Base-by-base conservation (phyloP, 208 protist species). In the Wallacemonas collosoma region DNA sequence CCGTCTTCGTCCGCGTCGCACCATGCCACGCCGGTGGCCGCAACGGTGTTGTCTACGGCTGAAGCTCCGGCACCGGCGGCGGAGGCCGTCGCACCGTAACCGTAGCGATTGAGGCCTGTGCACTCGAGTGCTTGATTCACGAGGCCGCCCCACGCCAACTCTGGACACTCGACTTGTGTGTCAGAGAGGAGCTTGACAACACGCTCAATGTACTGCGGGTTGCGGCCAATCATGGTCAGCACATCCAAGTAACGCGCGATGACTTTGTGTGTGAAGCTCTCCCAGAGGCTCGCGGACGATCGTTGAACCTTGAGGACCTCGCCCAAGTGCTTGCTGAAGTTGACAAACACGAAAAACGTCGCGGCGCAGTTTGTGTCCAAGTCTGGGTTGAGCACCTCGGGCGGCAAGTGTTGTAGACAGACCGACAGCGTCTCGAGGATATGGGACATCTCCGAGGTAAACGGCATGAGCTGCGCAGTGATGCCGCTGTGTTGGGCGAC, bases 261-360 rank as follows among this genome's bases (percentile, higher is more conserved):
- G 44, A 89, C 53, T 72, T 93, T 94, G 56, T 91, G 70, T 39
- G 89, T 90, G 77, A 88, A 95, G 51, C 75, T 83, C 76, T 93
- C 88, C 90, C 89, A 96, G 68, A 88, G 66, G 1, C 57, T 58
- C 53, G 70, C 73, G 3, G 51, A 45, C 45, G 72, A 56, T n/a
- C 82, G 83, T 77, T 93, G 88, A 44, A 83, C 78, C 39, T 83
- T 75, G 69, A 96, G 91, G 35, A 93, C 80, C 50, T 85, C 69
- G 11, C 62, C 53, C 77, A 96, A 73, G 74, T 96, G 92, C 71
- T 77, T 83, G 38, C 90, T 79, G 58, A 85, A 93, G 69, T 96
- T 96, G 43, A 80, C 71, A 71, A 94, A 93, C 54, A 93, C 88
- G 71, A 96, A 96, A 68, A 91, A 95, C 14, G 92, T 95, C 12